These are phyloP conservation scores for Lathyrus aphaca DNA, from an alignment of 306 rosid genomes.

Conservation along the genomic window DNA sequence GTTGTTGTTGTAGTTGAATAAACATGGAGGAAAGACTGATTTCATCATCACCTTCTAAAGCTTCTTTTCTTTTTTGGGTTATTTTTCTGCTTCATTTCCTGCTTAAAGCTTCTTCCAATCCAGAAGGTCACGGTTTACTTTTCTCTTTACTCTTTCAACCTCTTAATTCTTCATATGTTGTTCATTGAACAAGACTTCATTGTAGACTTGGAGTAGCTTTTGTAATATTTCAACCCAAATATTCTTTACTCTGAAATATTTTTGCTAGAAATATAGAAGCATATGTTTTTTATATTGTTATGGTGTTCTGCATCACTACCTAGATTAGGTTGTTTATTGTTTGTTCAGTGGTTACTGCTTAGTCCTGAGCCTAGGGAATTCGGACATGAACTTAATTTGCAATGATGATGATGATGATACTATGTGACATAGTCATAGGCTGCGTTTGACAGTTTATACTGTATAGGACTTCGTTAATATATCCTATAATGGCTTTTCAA, in stretches of 20 bases:
- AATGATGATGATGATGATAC: too few relatives aligned
- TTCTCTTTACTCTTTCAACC: neutral
- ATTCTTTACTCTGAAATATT: too few relatives aligned
- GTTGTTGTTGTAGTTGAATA: neutral
- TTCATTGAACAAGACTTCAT: slow-evolving; percentile 4
- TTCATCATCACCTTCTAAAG: slow-evolving; percentile 44
- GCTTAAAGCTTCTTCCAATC: slow-evolving; percentile 54
- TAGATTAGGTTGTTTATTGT: slow-evolving; percentile 8
- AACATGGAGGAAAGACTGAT: slow-evolving; percentile 40
- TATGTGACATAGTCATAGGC: neutral
- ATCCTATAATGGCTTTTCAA: too few relatives aligned
- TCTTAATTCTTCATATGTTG: slow-evolving; percentile 27
- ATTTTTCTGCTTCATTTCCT: slow-evolving; percentile 59
- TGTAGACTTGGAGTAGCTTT: slow-evolving; percentile 35
- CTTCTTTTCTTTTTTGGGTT: slow-evolving; percentile 51
- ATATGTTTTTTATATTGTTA: slow-evolving; percentile 20
- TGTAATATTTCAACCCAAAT: slow-evolving; percentile 10
- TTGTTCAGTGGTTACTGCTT: slow-evolving; percentile 4
- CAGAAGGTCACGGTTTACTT: slow-evolving; percentile 64
- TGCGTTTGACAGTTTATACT: neutral
- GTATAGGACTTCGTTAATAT: too few relatives aligned
- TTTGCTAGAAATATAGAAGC: slow-evolving; percentile 22
- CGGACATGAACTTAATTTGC: too few relatives aligned
- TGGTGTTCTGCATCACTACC: slow-evolving; percentile 8
- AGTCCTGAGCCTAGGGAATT: slow-evolving; percentile 2